Conservation (phyloP, 129 eudicot species). For the Helianthus annuus region DNA sequence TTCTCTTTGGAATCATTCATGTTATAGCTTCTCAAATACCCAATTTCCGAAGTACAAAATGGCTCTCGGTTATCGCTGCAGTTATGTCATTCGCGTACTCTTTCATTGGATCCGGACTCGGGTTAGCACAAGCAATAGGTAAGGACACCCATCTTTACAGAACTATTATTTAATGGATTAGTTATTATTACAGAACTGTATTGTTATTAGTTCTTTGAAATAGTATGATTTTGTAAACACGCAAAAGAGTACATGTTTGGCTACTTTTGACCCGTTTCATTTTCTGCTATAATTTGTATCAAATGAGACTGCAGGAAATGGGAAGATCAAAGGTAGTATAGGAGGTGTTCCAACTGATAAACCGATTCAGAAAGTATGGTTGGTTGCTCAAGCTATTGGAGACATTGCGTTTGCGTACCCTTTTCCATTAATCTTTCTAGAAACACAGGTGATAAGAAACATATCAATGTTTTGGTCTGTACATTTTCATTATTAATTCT, state of each 20-base stretch:
- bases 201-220: not conserved
- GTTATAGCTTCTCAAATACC: conserved; percentile 74
- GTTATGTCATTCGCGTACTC: conserved; percentile 82
- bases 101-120: conserved; percentile 60
- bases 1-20: conserved; percentile 73
- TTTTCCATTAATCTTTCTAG: conserved; percentile 54
- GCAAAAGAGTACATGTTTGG: not conserved
- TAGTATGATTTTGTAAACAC: not conserved
- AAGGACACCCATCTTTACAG: conserved; percentile 13
- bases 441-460: conserved; percentile 57
- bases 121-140: conserved; percentile 68
- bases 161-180: not conserved
- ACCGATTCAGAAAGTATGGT: conserved; percentile 71
- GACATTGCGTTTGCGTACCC: conserved; percentile 83
- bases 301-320: conserved; percentile 54
- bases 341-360: conserved; percentile 59
- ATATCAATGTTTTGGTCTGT: not conserved
- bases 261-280: not conserved
- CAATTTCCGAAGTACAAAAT: conserved; percentile 53
- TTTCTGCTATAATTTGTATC: not conserved
- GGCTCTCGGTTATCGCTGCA: conserved; percentile 83
- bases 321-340: conserved; percentile 65
- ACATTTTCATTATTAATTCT: too few relatives aligned
- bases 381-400: conserved; percentile 73
- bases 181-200: not conserved